Percentiles rank a stretch among this genome's conserved stretches.
These are phyloP conservation scores for Saitozyma podzolica DNA, from an alignment of 768 basidiomycete species.

Conservation along the genomic window DNA sequence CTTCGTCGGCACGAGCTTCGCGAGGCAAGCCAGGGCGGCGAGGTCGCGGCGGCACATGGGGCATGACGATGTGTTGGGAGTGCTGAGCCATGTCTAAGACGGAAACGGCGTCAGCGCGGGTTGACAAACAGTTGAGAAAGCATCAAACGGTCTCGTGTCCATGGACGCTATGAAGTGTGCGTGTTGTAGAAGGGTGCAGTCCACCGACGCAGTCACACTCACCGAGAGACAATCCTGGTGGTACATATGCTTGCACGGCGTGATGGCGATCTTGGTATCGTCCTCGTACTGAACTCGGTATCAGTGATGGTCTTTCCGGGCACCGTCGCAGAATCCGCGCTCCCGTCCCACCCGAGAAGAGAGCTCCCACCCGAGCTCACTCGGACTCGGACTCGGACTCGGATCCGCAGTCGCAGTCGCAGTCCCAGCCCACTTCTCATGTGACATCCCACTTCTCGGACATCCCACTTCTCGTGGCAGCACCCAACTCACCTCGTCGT, in stretches of 20 bases:
- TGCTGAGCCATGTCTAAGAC: conserved; percentile 36
- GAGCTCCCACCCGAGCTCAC: too few species aligned
- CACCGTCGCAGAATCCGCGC: too few species aligned
- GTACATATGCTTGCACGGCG: conserved; percentile 47
- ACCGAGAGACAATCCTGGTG: conserved; percentile 41
- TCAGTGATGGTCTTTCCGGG: background rate
- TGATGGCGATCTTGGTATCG: conserved; percentile 23
- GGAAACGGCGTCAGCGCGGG: conserved; percentile 1
- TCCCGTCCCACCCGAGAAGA: too few species aligned
- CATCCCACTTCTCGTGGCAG: too few species aligned
- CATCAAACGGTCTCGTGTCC: too few species aligned
- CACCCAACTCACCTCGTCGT: conserved; percentile 39
- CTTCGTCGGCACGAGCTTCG: conserved; percentile 21
- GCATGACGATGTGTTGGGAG: conserved; percentile 35
- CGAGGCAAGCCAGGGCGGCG: conserved; percentile 29
- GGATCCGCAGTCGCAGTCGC: too few species aligned
- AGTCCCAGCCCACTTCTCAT: too few species aligned
- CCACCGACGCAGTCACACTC: conserved; percentile 7
- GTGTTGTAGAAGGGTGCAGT: background rate
- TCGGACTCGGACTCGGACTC: too few species aligned
- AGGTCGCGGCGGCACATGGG: conserved; percentile 46
- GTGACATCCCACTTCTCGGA: too few species aligned
- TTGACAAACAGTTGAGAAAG: background rate
- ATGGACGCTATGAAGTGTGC: background rate
- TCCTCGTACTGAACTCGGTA: conserved; percentile 16